These are phyloP conservation scores for Strobilomyces dryophilus DNA, from an alignment of 768 basidiomycete genomes.

Conservation along the genomic window DNA sequence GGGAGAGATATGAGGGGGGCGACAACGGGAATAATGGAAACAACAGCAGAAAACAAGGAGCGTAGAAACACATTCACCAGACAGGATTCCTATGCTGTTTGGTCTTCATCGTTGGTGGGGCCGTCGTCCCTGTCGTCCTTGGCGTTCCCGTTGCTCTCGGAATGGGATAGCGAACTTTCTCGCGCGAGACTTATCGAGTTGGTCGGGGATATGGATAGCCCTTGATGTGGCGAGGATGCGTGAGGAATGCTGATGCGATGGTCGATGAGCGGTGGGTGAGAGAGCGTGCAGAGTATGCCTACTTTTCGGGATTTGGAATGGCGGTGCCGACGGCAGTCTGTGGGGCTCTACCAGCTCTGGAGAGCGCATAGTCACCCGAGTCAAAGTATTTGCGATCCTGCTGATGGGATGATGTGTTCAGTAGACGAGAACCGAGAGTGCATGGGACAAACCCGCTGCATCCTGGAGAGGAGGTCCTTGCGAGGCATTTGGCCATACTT, in stretches of 20 bases:
- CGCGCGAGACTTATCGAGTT: slow-evolving; percentile 63
- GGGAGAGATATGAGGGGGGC: slow-evolving; percentile 17
- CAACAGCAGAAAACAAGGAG: slow-evolving; percentile 5
- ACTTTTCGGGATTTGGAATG: slow-evolving; percentile 98
- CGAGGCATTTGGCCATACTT: slow-evolving; percentile 95
- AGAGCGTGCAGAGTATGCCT: slow-evolving; percentile 27
- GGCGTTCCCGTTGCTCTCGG: slow-evolving; percentile 15
- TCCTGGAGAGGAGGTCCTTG: slow-evolving; percentile 90
- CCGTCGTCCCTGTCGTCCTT: slow-evolving; percentile 15
- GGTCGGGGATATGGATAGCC: slow-evolving; percentile 72
- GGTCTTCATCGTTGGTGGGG: slow-evolving; percentile 8
- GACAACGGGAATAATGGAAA: slow-evolving; percentile 19
- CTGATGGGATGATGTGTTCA: slow-evolving; percentile 6
- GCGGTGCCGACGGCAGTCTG: slow-evolving; percentile 90
- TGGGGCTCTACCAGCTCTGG: slow-evolving; percentile 89
- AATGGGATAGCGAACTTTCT: slow-evolving; percentile 45
- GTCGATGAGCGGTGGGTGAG: background rate
- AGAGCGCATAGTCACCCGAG: slow-evolving; percentile 96
- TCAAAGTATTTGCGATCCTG: slow-evolving; percentile 99
- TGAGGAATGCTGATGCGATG: slow-evolving; percentile 70
- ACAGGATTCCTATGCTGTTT: slow-evolving; percentile 11
- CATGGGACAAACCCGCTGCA: slow-evolving; percentile 74
- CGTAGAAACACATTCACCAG: background rate
- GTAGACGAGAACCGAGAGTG: slow-evolving; percentile 1
- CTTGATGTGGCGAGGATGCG: slow-evolving; percentile 66